Conservation (phyloP, 2,329 filamentous ascomycete genomes). For the Claviceps monticola region DNA sequence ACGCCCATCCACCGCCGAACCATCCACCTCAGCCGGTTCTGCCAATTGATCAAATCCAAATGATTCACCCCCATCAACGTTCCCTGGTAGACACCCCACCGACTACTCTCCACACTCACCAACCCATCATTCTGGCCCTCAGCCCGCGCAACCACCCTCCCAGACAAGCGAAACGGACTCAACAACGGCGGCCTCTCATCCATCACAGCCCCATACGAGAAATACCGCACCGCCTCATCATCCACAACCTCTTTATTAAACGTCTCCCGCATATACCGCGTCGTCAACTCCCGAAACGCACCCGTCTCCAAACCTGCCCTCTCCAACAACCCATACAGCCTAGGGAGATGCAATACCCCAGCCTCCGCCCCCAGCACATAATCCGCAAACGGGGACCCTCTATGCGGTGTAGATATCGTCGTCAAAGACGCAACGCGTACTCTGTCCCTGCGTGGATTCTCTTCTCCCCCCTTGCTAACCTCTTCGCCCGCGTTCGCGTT, state of each 20-base stretch:
- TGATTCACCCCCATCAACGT: conserved; percentile 49
- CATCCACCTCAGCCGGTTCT: conserved; percentile 43
- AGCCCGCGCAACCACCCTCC: conserved; percentile 30
- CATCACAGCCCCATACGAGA: conserved; percentile 45
- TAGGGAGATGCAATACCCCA: conserved; percentile 35
- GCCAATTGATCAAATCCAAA: conserved; percentile 55
- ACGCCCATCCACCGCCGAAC: conserved; percentile 38
- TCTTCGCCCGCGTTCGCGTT: too few relatives aligned
- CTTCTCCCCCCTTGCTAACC: too few relatives aligned
- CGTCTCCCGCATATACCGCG: conserved; percentile 39
- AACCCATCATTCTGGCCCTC: conserved; percentile 53
- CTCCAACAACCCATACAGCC: conserved; percentile 36
- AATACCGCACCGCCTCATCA: conserved; percentile 39
- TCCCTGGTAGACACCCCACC: conserved; percentile 51
- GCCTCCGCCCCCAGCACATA: conserved; percentile 27
- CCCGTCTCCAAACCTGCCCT: conserved; percentile 40
- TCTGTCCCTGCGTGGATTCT: too few relatives aligned
- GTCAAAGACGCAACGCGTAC: conserved; percentile 34
- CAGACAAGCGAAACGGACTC: conserved; percentile 47
- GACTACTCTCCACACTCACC: conserved; percentile 50
- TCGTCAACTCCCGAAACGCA: conserved; percentile 48
- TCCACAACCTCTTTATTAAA: conserved; percentile 48
- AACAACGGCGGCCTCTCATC: conserved; percentile 35
- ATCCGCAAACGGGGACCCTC: conserved; percentile 42
- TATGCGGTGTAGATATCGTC: conserved; percentile 41